Base-by-base conservation (phyloP, 805 yeast species). In the Ogataea dorogensis region DNA sequence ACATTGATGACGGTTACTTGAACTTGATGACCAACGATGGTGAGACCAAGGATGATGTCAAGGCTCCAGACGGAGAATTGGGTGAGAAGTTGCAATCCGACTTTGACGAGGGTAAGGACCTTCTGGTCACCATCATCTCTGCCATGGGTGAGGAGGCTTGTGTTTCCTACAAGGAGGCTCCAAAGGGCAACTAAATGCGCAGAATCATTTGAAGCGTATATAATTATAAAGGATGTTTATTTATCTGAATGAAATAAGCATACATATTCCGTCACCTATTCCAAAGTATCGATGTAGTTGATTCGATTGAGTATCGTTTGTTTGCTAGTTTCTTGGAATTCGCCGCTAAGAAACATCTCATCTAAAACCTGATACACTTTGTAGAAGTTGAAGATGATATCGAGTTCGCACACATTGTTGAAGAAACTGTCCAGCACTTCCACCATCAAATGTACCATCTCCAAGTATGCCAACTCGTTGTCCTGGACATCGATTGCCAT, bases 91-190 rank as follows among this genome's bases (percentile, higher is more conserved):
- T 93, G 68, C 93, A 86, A 76, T 61, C 84, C 51, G 96, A 88
- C 58, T 93, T 87, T 70, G 97, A 93, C 62, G 97, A 87, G 50
- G 98, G 97, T 72, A 93, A 91, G 81, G 98, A 93, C 68, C 80
- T 93, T 67, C 73, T 86, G 64, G 96, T 93, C 63, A 88, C 98
- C 64, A 85, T 93, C 75, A 85, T 93, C 72, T 72, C 96, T 54
- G 94, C 98, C 60, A 93, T 93, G 98, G 94, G 87, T 70, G 98
- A 93, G 81, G 98, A 93, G 79, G 97, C 98, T 67, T 94, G 95
- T 61, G 84, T 93, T 66, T 82, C 97, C 62, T 86, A 73, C 91
- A 93, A 91, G 83, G 98, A 93, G 76, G 96, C 98, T 66, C 96
- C 98, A 73, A 86, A 83, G 54, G 56, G 55, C 50, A 53, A 53